Evolutionary conservation across 1,284 basidiomycete genomes (phyloP), one percentile per base, ranked within the genome.

Genomic region (Cryptococcus sp.): DNA sequence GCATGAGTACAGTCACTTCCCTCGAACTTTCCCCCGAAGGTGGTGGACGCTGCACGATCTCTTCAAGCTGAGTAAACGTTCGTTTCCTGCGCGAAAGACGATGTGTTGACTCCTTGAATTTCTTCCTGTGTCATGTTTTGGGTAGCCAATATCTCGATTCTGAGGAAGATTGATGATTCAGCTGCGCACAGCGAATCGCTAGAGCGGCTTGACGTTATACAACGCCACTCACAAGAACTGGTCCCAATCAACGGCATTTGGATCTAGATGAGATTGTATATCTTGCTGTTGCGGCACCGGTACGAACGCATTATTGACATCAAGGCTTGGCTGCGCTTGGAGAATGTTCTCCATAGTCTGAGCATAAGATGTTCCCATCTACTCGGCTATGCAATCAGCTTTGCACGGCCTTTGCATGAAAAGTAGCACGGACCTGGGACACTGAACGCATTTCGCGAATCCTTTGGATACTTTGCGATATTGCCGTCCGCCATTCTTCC

Each of bases 401-500:
- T 52, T 17, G 17, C 38, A 42, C 27, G 10, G 10, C 23, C 19
- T 23, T 3, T 41, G 40, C 17, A 42, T 52, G 39, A 38, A 30
- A 27, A 16, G 7, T 13, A 42, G 13, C 39, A 52, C 50, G 38
- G 19, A 52, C 50, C 39, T 52, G 39, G 20, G 50, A 41, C 17
- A 52, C 50, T 25, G 50, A 52, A 42, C 38, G 50, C 50, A 52
- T 52, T 22, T 52, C 50, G 19, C 50, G 50, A 20, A 52, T 52
- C 40, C 50, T 41, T 23, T 52, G 50, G 20, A 52, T 52, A 52
- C 50, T 52, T 42, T 52, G 50, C 22, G 43, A 39, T 16, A 60
- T 38, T 19, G 46, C 19, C n/a, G 45, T 30, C 19, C 62, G 58
- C 62, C 59, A 64, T 22, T 42, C 38, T 22, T 23, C 50, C 10